Conservation (phyloP, 78 protist species). For the Anaeramoeba flamelloides region DNA sequence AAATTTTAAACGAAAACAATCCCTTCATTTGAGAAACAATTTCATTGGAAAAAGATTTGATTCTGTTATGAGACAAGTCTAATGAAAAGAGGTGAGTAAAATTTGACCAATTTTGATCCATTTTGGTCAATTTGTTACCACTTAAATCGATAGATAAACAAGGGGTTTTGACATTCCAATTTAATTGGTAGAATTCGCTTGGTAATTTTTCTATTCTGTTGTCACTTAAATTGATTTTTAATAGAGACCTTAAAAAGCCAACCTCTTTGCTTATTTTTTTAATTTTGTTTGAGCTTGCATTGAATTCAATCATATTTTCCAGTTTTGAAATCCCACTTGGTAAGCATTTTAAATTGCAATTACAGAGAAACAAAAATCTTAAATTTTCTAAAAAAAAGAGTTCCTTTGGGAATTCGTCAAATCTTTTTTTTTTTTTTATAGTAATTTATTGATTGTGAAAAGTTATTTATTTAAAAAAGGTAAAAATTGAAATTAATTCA, state of each 20-base stretch:
- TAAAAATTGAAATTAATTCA: too few species aligned
- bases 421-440: too few species aligned
- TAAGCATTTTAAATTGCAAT: too few species aligned
- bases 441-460: too few species aligned
- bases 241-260: background rate
- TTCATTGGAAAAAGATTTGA: background rate
- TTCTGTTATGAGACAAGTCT: conserved; percentile 1
- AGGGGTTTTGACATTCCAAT: background rate
- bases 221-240: background rate
- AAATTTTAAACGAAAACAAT: too few species aligned
- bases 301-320: too few species aligned
- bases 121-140: background rate
- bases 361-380: too few species aligned
- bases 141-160: background rate
- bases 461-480: too few species aligned
- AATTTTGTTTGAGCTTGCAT: background rate
- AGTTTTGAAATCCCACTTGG: too few species aligned
- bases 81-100: background rate
- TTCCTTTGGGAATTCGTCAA: too few species aligned
- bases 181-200: background rate
- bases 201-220: background rate
- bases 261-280: background rate
- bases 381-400: too few species aligned
- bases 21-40: too few species aligned
- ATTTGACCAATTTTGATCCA: background rate